Base-by-base conservation (phyloP, 257 asterid genomes). In the Coffea canephora region DNA sequence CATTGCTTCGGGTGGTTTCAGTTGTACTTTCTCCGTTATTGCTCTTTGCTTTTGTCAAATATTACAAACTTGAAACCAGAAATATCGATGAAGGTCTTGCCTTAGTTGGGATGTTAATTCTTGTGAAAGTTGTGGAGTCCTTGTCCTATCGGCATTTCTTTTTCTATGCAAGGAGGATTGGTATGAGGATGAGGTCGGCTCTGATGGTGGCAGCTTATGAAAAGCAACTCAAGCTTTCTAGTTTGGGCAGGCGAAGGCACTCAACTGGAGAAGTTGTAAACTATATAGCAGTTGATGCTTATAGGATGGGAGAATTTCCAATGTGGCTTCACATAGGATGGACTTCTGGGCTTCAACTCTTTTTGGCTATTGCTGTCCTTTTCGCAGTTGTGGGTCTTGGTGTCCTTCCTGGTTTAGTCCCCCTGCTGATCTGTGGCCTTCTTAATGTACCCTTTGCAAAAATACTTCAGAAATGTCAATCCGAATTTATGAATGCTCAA, bases 281-380 rank as follows among this genome's bases (percentile, higher is more conserved):
- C 70, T 93, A 93, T 50, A 91, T 93, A 21, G 89, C 96, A 0
- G 92, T 93, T 36, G 97, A 93, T 69, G 93, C 96, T 48, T 93
- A 91, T 65, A 82, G 97, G 59, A 91, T 91, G 96, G 95, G 97
- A 48, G 96, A 93, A 27, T 88, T 79, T 69, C 91, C 85, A 6
- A 80, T 91, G 91, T 91, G 97, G 96, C 75, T 87, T 23, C 91
- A 93, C 36, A 7, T 86, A 0, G 87, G 83, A 31, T 93, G 96
- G 97, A 77, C 78, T 80, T 90, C 86, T 0, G 73, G 77, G 3
- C 73, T 90, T 31, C 96, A 86, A 81, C 78, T 93, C 8, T 73
- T 91, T 67, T 39, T 89, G 10, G 84, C 86, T 12, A 77, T 88
- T 13, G 77, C 57, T 8, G 87, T 93, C 16, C 91, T 93, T 48